A percentile compares a stretch with the other conserved stretches of the same genome.
Evolutionary conservation across 2,329 filamentous ascomycete species (phyloP).

Genomic region (Claviceps sp.): DNA sequence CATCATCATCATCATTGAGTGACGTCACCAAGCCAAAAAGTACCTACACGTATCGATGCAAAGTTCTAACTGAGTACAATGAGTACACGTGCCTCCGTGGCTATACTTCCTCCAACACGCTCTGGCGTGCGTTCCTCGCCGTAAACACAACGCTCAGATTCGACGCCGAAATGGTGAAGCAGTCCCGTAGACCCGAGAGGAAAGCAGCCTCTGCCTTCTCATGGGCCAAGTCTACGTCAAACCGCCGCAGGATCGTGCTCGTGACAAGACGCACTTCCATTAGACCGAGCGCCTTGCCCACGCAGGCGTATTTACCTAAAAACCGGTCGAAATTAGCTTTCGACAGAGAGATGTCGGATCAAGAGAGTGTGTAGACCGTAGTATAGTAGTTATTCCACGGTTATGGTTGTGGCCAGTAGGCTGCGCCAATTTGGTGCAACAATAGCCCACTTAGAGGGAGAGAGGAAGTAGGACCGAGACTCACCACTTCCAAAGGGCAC

Average conservation of each 20-base stretch:
- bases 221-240: neutral
- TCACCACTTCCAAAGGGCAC: conserved; percentile 16
- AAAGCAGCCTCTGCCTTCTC: neutral
- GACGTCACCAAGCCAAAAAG: no score
- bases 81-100: neutral
- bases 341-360: no score
- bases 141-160: neutral
- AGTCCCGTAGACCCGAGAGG: neutral
- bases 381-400: neutral
- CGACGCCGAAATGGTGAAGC: neutral
- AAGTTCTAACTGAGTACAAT: no score
- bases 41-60: no score
- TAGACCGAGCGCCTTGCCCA: conserved; percentile 22
- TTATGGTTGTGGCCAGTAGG: neutral
- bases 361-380: no score
- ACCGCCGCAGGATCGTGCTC: neutral
- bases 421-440: no score
- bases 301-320: conserved; percentile 20
- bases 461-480: neutral
- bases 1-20: no score
- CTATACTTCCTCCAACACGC: neutral
- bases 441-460: neutral
- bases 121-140: neutral
- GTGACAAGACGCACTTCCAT: conserved; percentile 15
- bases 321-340: neutral